phyloP scores from a whole-genome alignment of 345 rosid genomes.

The Euclidium syriacum region DNA sequence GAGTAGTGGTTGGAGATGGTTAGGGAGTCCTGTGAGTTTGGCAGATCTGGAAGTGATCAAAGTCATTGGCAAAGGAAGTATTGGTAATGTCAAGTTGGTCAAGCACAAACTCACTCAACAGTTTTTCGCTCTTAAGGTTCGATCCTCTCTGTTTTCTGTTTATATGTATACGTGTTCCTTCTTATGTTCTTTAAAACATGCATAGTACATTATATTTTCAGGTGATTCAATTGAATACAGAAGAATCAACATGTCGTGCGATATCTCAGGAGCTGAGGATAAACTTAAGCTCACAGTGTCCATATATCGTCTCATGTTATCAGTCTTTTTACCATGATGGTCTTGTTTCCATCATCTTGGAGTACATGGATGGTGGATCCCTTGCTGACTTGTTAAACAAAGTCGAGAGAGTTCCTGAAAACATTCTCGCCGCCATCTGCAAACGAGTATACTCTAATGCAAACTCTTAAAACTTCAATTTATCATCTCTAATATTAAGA shows the following conservation, averaged over 20 bases:
- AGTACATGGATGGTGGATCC: conserved; percentile 93
- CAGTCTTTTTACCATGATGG: conserved; percentile 82
- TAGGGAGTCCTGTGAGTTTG: too few species aligned
- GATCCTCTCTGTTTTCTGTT: background rate
- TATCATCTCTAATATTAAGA: too few species aligned
- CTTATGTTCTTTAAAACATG: too few species aligned
- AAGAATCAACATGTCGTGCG: conserved; percentile 52
- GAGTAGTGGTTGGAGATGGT: too few species aligned
- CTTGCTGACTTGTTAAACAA: conserved; percentile 65
- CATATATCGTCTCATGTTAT: conserved; percentile 73
- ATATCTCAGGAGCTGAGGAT: conserved; percentile 80
- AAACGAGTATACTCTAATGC: conserved; percentile 59
- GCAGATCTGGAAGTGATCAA: conserved; percentile 71
- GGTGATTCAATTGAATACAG: conserved; percentile 76
- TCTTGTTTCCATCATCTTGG: conserved; percentile 67
- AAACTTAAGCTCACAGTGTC: conserved; percentile 71
- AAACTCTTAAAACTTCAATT: too few species aligned
- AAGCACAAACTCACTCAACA: conserved; percentile 91
- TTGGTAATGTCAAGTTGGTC: conserved; percentile 87
- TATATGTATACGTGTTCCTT: background rate
- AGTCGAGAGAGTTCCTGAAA: conserved; percentile 64
- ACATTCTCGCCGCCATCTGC: conserved; percentile 66
- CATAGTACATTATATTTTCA: conserved; percentile 10
- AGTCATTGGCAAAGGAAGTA: conserved; percentile 90
- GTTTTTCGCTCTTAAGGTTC: conserved; percentile 93